Percentiles rank a stretch among this genome's conserved stretches.
Evolutionary conservation across 1,284 basidiomycete genomes (phyloP).

Genomic region (Uromyces viciae-fabae): DNA sequence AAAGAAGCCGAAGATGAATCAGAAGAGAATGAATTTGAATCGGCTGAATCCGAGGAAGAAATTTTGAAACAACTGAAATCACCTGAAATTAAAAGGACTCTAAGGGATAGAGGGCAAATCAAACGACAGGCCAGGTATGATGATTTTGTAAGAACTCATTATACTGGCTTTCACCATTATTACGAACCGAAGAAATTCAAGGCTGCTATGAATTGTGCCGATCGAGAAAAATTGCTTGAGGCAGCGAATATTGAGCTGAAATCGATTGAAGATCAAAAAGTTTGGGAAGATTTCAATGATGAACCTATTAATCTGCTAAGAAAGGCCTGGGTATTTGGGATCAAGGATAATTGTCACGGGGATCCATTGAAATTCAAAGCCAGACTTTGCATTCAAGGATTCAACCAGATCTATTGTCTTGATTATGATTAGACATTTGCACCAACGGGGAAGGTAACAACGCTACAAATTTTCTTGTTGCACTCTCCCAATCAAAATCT

Average conservation of each 20-base stretch:
- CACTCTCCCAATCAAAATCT: background rate
- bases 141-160: too few species aligned
- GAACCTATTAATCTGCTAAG: background rate
- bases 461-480: background rate
- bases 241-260: background rate
- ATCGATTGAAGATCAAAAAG: background rate
- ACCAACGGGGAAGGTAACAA: background rate
- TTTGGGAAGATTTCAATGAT: background rate
- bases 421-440: background rate
- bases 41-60: background rate
- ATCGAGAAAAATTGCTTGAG: background rate
- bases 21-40: too few species aligned
- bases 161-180: conserved; percentile 1
- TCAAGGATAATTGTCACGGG: background rate
- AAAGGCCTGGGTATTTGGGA: background rate
- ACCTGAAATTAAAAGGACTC: background rate
- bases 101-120: background rate
- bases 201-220: background rate
- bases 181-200: background rate
- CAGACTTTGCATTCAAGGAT: background rate
- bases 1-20: too few species aligned
- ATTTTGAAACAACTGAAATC: background rate
- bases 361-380: background rate
- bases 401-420: background rate
- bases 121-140: background rate